Conservation (phyloP, 192 early-diverging fungal genomes). For the Coemansia sp. region DNA sequence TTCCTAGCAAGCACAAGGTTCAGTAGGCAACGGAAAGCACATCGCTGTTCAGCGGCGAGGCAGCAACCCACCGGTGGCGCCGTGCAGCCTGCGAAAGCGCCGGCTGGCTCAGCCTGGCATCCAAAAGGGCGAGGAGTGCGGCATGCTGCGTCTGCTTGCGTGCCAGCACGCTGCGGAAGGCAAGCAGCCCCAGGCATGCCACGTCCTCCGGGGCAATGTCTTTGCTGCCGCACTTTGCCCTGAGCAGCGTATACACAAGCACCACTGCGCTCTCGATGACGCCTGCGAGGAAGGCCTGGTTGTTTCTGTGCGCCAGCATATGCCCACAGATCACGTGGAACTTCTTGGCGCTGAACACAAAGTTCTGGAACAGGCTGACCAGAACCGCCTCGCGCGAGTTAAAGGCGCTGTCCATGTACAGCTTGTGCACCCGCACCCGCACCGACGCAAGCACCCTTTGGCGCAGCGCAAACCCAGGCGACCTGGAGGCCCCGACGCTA, state of each 20-base stretch:
- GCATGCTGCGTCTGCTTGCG: slow-evolving; percentile 52
- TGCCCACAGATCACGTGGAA: slow-evolving; percentile 45
- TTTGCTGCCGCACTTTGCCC: slow-evolving; percentile 17
- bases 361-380: slow-evolving; percentile 80
- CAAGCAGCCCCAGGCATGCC: slow-evolving; percentile 55
- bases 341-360: slow-evolving; percentile 72
- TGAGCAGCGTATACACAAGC: slow-evolving; percentile 31
- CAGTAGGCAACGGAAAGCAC: slow-evolving; percentile 34
- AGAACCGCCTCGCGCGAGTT: slow-evolving; percentile 64
- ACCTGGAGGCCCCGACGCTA: slow-evolving; percentile 47
- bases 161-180: slow-evolving; percentile 46
- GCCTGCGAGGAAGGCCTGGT: slow-evolving; percentile 11
- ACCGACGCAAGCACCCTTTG: slow-evolving; percentile 47
- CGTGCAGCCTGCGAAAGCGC: slow-evolving; percentile 7
- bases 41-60: slow-evolving; percentile 25
- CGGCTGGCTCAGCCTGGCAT: slow-evolving; percentile 15
- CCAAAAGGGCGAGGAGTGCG: slow-evolving; percentile 22
- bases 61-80: slow-evolving; percentile 11
- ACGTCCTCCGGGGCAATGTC: slow-evolving; percentile 22
- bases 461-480: slow-evolving; percentile 45
- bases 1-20: no score
- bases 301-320: slow-evolving; percentile 18
- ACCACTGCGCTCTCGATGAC: slow-evolving; percentile 20
- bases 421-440: slow-evolving; percentile 38
- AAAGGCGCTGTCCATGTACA: slow-evolving; percentile 65